A percentile compares a stretch with the other conserved stretches of the same genome.
phyloP scores from a whole-genome alignment of 305 asterid genomes.

The Fraxinus greggii region DNA sequence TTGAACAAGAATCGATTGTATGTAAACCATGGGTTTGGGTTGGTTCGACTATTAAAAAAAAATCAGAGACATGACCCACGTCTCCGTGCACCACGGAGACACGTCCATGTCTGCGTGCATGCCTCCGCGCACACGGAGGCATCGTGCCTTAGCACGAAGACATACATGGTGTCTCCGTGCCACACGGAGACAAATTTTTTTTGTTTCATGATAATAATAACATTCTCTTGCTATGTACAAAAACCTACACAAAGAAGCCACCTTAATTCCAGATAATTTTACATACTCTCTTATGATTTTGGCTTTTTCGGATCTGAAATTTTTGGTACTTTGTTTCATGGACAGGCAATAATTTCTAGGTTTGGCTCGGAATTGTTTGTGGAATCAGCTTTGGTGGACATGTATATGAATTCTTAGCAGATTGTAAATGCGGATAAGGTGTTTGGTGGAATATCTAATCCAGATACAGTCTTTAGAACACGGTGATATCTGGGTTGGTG shows the following conservation, averaged over 20 bases:
- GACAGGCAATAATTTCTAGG: conserved; percentile 58
- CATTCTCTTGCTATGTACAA: conserved; percentile 47
- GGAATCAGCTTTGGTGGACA: conserved; percentile 72
- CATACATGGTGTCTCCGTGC: too few species aligned
- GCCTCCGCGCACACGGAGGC: too few species aligned
- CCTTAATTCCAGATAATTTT: conserved; percentile 60
- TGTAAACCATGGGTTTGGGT: too few species aligned
- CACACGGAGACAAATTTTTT: too few species aligned
- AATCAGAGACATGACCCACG: too few species aligned
- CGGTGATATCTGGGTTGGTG: conserved; percentile 69
- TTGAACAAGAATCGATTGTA: too few species aligned
- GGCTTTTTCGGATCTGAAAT: conserved; percentile 42
- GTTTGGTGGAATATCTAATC: conserved; percentile 63
- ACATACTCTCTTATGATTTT: conserved; percentile 58
- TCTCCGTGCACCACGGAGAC: too few species aligned
- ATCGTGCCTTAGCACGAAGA: too few species aligned
- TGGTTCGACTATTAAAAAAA: too few species aligned
- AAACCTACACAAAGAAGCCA: conserved; percentile 36
- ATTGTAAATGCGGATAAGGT: conserved; percentile 51
- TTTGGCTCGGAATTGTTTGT: conserved; percentile 63
- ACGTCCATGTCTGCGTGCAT: too few species aligned
- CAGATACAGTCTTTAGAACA: conserved; percentile 77
- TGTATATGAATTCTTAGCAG: conserved; percentile 48
- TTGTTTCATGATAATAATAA: too few species aligned
- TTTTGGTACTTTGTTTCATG: conserved; percentile 63